Conservation (phyloP, 2,329 filamentous ascomycete genomes). For the Alternaria sp. region DNA sequence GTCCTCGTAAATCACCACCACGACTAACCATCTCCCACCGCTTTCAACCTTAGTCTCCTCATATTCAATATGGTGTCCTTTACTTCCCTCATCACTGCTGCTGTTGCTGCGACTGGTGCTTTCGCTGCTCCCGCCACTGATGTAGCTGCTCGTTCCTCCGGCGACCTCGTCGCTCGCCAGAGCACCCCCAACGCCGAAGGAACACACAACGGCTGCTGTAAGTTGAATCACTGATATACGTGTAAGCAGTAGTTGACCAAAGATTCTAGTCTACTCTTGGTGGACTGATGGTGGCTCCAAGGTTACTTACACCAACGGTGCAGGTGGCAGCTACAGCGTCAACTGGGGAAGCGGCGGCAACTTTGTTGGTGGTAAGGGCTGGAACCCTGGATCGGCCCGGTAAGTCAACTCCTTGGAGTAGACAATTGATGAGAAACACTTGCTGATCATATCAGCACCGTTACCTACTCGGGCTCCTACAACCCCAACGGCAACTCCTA, state of each 20-base stretch:
- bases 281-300: slow-evolving; percentile 65
- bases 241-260: not conserved
- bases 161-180: slow-evolving; percentile 40
- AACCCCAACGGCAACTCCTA: slow-evolving; percentile 54
- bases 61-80: slow-evolving; percentile 42
- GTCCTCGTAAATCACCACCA: slow-evolving; percentile 21
- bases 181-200: slow-evolving; percentile 61
- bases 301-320: slow-evolving; percentile 65
- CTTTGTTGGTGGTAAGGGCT: slow-evolving; percentile 68
- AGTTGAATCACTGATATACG: not conserved
- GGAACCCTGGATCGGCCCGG: slow-evolving; percentile 63
- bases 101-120: slow-evolving; percentile 34
- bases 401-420: slow-evolving; percentile 42
- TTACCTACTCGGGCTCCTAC: slow-evolving; percentile 49
- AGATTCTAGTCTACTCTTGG: slow-evolving; percentile 59
- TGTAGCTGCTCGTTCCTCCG: slow-evolving; percentile 49
- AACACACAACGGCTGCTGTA: slow-evolving; percentile 65
- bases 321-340: slow-evolving; percentile 61
- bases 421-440: not conserved
- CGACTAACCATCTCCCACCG: slow-evolving; percentile 19
- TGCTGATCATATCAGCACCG: slow-evolving; percentile 28
- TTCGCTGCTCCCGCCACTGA: slow-evolving; percentile 44
- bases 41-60: slow-evolving; percentile 1
- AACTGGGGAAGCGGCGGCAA: slow-evolving; percentile 63
- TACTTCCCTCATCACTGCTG: slow-evolving; percentile 37